Evolutionary conservation across 2,329 filamentous ascomycete species (phyloP).

Genomic region (Didymellaceae sp.): DNA sequence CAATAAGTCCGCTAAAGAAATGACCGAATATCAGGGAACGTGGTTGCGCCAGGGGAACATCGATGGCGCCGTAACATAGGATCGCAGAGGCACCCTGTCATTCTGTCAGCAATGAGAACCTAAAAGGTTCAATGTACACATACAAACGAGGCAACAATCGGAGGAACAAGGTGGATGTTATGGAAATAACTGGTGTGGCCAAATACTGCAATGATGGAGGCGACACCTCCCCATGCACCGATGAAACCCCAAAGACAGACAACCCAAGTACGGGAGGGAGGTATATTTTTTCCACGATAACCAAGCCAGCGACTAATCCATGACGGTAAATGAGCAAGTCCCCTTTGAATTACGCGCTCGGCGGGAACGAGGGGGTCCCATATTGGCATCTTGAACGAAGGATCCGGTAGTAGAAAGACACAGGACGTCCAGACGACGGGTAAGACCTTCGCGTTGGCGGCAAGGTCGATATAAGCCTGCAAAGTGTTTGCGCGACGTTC

Average conservation of each 20-base stretch:
- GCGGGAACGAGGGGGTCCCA: slow-evolving; percentile 36
- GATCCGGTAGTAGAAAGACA: background rate
- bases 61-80: slow-evolving; percentile 55
- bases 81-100: slow-evolving; percentile 54
- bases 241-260: slow-evolving; percentile 52
- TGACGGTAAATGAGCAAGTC: slow-evolving; percentile 61
- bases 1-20: slow-evolving; percentile 52
- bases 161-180: slow-evolving; percentile 47
- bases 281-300: slow-evolving; percentile 42
- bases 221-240: slow-evolving; percentile 52
- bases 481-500: slow-evolving; percentile 5
- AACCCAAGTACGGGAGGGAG: slow-evolving; percentile 38
- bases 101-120: slow-evolving; percentile 6
- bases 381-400: slow-evolving; percentile 25
- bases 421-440: background rate
- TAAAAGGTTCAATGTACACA: slow-evolving; percentile 11
- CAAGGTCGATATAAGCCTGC: background rate
- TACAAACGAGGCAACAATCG: slow-evolving; percentile 52
- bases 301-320: slow-evolving; percentile 71
- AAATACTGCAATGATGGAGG: slow-evolving; percentile 50
- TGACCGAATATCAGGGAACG: slow-evolving; percentile 54
- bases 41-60: slow-evolving; percentile 55
- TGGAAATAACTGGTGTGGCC: slow-evolving; percentile 49
- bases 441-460: background rate
- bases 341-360: slow-evolving; percentile 38